Conservation (phyloP, 352 stramenopile species). For the Phytophthora fragariae region DNA sequence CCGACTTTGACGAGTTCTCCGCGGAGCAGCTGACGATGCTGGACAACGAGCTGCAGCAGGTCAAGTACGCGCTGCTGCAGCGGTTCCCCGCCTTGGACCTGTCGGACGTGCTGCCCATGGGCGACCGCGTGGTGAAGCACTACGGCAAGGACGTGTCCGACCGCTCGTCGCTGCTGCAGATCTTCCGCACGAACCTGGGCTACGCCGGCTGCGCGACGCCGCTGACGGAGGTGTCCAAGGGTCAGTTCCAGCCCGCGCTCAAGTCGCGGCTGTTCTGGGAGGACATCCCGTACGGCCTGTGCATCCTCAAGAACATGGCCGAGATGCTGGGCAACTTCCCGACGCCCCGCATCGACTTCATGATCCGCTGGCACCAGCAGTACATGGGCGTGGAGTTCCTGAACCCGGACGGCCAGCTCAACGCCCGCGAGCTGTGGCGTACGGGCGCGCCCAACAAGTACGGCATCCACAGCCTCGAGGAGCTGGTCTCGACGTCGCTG, state of each 20-base stretch:
- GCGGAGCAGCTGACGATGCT: slow-evolving; percentile 92
- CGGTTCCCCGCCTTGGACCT: slow-evolving; percentile 92
- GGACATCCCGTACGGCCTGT: slow-evolving; percentile 93
- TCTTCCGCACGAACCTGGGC: slow-evolving; percentile 92
- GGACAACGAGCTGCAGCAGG: slow-evolving; percentile 94
- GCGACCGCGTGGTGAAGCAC: slow-evolving; percentile 91
- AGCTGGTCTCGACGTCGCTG: slow-evolving; percentile 91
- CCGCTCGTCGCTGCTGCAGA: slow-evolving; percentile 87
- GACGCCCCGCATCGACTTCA: slow-evolving; percentile 93
- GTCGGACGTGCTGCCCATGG: slow-evolving; percentile 91
- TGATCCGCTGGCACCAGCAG: slow-evolving; percentile 95
- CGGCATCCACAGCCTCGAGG: slow-evolving; percentile 90
- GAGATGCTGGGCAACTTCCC: slow-evolving; percentile 94
- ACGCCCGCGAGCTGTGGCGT: slow-evolving; percentile 87
- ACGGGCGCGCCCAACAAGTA: slow-evolving; percentile 93
- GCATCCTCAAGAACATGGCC: slow-evolving; percentile 95
- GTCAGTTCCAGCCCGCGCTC: slow-evolving; percentile 83
- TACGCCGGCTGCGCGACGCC: slow-evolving; percentile 92
- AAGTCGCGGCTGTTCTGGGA: slow-evolving; percentile 93
- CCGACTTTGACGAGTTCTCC: slow-evolving; percentile 94
- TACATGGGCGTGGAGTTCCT: slow-evolving; percentile 92
- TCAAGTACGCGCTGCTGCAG: slow-evolving; percentile 91
- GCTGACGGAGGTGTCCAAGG: slow-evolving; percentile 80
- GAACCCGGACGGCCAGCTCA: slow-evolving; percentile 87
- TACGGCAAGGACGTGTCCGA: slow-evolving; percentile 93